These are phyloP conservation scores for Saturnispora hagleri DNA, from an alignment of 805 yeast species.

Conservation along the genomic window DNA sequence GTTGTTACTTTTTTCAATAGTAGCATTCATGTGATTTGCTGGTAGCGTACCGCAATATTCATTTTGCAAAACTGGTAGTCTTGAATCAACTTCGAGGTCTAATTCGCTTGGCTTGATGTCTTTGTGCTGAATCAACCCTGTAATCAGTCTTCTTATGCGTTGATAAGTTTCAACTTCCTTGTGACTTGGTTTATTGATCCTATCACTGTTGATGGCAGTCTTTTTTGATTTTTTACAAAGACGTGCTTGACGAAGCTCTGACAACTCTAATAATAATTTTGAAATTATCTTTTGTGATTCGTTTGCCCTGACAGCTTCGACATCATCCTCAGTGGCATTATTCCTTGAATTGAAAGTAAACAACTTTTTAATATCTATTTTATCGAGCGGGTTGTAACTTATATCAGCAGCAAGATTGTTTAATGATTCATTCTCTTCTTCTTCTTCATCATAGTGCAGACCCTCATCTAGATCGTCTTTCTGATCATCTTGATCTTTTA, in stretches of 20 bases:
- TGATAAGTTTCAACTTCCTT: slow-evolving; percentile 8
- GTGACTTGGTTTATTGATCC: slow-evolving; percentile 3
- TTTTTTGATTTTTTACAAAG: background rate
- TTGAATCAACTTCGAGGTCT: slow-evolving; percentile 29
- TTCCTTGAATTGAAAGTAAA: slow-evolving; percentile 23
- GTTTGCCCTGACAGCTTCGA: slow-evolving; percentile 16
- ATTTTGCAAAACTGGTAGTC: slow-evolving; percentile 60
- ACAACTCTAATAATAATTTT: slow-evolving; percentile 38
- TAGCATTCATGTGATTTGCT: slow-evolving; percentile 26
- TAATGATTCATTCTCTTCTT: background rate
- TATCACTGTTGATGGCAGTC: slow-evolving; percentile 7
- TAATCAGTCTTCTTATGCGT: slow-evolving; percentile 34
- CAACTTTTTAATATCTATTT: slow-evolving; percentile 23
- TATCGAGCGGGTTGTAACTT: slow-evolving; percentile 6
- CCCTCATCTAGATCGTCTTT: background rate
- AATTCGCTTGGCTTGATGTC: slow-evolving; percentile 25
- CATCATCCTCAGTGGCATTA: slow-evolving; percentile 20
- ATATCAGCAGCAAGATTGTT: background rate
- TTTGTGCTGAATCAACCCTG: slow-evolving; percentile 27
- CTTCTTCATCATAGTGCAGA: background rate
- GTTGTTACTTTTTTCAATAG: slow-evolving; percentile 5
- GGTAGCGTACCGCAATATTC: slow-evolving; percentile 79
- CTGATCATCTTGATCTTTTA: background rate
- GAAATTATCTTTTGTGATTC: slow-evolving; percentile 33
- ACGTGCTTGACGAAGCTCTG: slow-evolving; percentile 41